phyloP scores from a whole-genome alignment of 208 protist species.

The Crithidia bombi region DNA sequence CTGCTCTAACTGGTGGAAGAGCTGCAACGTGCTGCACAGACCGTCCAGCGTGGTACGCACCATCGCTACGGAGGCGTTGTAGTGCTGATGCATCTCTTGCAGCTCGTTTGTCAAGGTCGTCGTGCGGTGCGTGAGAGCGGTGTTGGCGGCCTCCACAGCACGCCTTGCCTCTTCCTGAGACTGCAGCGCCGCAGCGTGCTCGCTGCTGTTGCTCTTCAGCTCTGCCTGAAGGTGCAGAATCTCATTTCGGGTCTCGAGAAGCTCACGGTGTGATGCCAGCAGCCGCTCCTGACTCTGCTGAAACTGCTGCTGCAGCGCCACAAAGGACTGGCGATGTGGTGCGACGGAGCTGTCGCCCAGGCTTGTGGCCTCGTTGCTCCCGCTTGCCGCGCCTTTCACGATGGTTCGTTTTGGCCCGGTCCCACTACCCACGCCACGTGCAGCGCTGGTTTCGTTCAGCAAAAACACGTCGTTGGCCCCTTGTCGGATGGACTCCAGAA shows the following conservation, averaged over 20 bases:
- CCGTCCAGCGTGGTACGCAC: conserved; percentile 48
- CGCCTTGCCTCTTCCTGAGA: conserved; percentile 19
- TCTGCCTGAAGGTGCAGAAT: conserved; percentile 22
- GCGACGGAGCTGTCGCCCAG: conserved; percentile 22
- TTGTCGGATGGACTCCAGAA: conserved; percentile 35
- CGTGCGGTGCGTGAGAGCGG: conserved; percentile 41
- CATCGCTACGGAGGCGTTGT: conserved; percentile 48
- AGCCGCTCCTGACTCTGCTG: conserved; percentile 37
- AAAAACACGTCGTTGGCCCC: conserved; percentile 38
- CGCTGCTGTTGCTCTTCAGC: conserved; percentile 9
- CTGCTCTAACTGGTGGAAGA: conserved; percentile 47
- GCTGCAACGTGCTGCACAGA: conserved; percentile 40
- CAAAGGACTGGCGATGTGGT: conserved; percentile 33
- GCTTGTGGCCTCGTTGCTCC: neutral
- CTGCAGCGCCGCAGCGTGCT: conserved; percentile 12
- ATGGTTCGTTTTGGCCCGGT: neutral
- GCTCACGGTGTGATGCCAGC: conserved; percentile 32
- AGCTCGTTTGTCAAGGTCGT: conserved; percentile 36
- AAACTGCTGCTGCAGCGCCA: conserved; percentile 36
- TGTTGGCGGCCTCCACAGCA: conserved; percentile 51
- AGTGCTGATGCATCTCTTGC: conserved; percentile 45
- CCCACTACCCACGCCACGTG: conserved; percentile 3
- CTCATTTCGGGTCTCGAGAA: conserved; percentile 35
- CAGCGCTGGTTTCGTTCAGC: conserved; percentile 25
- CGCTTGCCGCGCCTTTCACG: neutral